Percentiles rank a stretch among this genome's conserved stretches.
phyloP scores from a whole-genome alignment of 345 rosid genomes.

The Populus nigra region DNA sequence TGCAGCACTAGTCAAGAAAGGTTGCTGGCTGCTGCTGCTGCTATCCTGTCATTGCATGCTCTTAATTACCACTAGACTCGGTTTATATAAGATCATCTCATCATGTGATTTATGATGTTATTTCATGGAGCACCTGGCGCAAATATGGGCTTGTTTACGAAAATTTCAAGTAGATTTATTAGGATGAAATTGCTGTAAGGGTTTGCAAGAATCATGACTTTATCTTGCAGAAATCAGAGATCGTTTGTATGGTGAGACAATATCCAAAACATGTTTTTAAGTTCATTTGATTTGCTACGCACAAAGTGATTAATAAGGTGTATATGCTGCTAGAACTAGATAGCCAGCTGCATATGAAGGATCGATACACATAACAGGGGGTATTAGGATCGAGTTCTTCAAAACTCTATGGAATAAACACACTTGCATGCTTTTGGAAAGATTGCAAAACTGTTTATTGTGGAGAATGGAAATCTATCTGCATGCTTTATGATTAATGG shows the following conservation, averaged over 20 bases:
- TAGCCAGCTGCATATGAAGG: no score
- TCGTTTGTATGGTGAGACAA: not conserved
- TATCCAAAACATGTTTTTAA: not conserved
- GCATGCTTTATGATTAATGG: not conserved
- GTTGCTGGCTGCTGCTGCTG: not conserved
- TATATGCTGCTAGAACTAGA: not conserved
- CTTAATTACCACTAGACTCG: no score
- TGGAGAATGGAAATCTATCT: not conserved
- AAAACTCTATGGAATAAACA: not conserved
- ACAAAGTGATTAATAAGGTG: not conserved
- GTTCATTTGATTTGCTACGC: not conserved
- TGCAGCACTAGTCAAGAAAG: no score
- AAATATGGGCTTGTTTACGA: not conserved
- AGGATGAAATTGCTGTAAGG: not conserved
- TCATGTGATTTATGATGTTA: conserved; percentile 24
- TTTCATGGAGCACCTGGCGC: not conserved
- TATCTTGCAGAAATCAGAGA: not conserved
- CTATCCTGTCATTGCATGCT: no score
- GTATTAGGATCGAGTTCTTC: not conserved
- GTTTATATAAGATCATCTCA: not conserved
- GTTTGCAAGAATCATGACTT: not conserved
- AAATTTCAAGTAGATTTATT: not conserved
- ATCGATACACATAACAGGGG: not conserved
- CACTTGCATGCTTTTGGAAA: not conserved
- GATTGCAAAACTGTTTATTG: not conserved